Conservation (phyloP, 208 protist genomes). For the Leishmania martiniquensis region DNA sequence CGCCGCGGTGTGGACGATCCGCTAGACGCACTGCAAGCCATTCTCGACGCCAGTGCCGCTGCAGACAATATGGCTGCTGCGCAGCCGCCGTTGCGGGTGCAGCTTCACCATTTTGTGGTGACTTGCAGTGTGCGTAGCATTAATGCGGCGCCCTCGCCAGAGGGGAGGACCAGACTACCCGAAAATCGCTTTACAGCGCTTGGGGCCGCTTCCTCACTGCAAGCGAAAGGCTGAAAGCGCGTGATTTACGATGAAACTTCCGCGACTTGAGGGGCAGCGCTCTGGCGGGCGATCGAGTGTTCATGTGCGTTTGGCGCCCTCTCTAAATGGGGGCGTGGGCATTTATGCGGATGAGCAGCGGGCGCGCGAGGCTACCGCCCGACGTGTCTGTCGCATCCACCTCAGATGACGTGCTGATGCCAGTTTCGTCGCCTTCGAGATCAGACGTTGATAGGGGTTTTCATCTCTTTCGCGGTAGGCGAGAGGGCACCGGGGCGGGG, state of each 20-base stretch:
- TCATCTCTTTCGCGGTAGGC: background rate
- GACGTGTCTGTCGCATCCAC: background rate
- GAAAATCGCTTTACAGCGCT: background rate
- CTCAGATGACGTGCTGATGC: background rate
- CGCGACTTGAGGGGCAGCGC: background rate
- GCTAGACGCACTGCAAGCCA: conserved; percentile 56
- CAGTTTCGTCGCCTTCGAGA: background rate
- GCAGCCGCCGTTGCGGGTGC: conserved; percentile 44
- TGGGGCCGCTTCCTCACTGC: background rate
- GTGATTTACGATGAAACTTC: background rate
- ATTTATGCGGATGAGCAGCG: background rate
- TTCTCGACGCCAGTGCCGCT: conserved; percentile 29
- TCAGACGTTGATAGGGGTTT: background rate
- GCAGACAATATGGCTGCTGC: too few relatives aligned
- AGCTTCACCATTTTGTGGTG: conserved; percentile 76
- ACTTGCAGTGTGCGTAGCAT: conserved; percentile 79
- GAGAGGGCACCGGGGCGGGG: background rate
- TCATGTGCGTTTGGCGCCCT: background rate
- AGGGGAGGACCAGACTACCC: background rate
- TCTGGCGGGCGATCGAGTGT: background rate
- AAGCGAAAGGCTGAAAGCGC: background rate
- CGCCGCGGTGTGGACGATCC: conserved; percentile 46
- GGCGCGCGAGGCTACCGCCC: background rate
- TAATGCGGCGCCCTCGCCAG: conserved; percentile 31
- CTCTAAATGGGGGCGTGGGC: background rate